Conservation (phyloP, 352 stramenopile genomes). For the Globisporangium sylvaticum region DNA sequence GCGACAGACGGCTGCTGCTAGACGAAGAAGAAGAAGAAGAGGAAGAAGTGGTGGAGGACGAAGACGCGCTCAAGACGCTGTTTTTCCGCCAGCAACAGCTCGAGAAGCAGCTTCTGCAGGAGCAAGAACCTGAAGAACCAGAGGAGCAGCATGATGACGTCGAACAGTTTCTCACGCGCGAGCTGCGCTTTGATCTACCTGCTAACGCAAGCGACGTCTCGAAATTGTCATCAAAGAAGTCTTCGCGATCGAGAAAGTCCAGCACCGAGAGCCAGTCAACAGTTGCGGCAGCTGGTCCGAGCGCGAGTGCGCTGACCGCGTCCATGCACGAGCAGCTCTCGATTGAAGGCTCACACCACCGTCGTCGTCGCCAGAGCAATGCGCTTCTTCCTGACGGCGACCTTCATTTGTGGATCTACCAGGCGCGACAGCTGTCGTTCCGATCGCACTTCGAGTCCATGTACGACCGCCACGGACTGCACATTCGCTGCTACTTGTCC, state of each 20-base stretch:
- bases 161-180: constrained; percentile 9
- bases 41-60: constrained; percentile 7
- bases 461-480: constrained; percentile 44
- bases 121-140: neutral
- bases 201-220: neutral
- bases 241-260: neutral
- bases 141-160: constrained; percentile 5
- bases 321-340: neutral
- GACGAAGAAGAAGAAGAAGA: neutral
- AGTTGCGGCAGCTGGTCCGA: neutral
- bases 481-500: constrained; percentile 33
- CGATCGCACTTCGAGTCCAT: constrained; percentile 39
- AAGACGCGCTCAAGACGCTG: constrained; percentile 8
- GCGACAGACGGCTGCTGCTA: neutral
- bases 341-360: neutral
- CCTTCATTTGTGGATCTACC: constrained; percentile 51
- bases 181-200: constrained; percentile 3
- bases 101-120: neutral
- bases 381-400: constrained; percentile 22
- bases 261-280: neutral
- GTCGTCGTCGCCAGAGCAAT: constrained; percentile 9
- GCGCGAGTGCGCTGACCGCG: neutral
- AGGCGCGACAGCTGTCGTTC: constrained; percentile 38
- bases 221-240: neutral
- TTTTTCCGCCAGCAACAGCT: constrained; percentile 16